These are phyloP conservation scores for Coniferiporia weirii DNA, from an alignment of 1,284 basidiomycete genomes.

Conservation along the genomic window DNA sequence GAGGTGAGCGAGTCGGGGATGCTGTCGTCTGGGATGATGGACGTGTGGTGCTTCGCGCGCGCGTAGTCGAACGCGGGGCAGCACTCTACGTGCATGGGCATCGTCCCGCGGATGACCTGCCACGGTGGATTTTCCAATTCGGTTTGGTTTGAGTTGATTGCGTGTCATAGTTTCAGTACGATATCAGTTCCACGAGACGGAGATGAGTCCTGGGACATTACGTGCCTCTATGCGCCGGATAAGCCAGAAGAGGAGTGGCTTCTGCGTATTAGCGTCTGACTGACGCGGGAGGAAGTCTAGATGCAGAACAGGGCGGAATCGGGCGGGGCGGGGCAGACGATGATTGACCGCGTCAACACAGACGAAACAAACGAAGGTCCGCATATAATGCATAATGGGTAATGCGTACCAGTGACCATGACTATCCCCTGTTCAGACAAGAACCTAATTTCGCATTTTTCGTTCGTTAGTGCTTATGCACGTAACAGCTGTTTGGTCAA, in stretches of 20 bases:
- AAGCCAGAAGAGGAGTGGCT: conserved; percentile 80
- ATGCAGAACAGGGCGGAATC: background rate
- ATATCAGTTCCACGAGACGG: no score
- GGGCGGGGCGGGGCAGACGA: no score
- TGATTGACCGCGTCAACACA: background rate
- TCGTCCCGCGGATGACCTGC: conserved; percentile 69
- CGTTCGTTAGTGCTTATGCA: no score
- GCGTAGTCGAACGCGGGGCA: conserved; percentile 95
- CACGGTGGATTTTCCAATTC: no score
- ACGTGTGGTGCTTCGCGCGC: conserved; percentile 62
- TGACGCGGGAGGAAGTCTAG: conserved; percentile 79
- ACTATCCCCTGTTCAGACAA: conserved; percentile 79
- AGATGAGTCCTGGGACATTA: background rate
- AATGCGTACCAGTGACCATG: conserved; percentile 60
- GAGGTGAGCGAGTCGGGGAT: conserved; percentile 24
- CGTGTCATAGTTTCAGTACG: no score
- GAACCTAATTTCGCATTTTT: conserved; percentile 40
- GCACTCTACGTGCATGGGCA: conserved; percentile 78
- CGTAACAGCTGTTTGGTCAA: no score
- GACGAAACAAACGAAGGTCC: no score
- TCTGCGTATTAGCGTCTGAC: conserved; percentile 37
- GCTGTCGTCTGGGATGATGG: conserved; percentile 48
- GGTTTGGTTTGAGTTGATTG: background rate
- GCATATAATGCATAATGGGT: no score
- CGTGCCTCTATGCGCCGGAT: conserved; percentile 78